A percentile compares a stretch with the other conserved stretches of the same genome.
phyloP scores from a whole-genome alignment of 306 rosid genomes.

The Carpinus viminea region DNA sequence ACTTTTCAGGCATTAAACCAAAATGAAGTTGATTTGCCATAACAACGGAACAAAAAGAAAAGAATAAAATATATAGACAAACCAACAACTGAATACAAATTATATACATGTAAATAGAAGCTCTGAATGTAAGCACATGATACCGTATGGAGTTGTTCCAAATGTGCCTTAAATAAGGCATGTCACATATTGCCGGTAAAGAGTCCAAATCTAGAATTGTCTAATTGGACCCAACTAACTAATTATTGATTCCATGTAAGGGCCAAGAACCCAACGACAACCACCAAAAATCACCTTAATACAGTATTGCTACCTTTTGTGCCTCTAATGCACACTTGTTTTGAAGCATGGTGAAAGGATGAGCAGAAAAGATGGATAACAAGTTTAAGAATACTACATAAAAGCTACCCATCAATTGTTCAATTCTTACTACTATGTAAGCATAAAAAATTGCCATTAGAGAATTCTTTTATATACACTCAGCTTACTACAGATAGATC shows the following conservation, averaged over 20 bases:
- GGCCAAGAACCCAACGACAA: not conserved
- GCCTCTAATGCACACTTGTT: not conserved
- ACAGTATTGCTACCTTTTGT: not conserved
- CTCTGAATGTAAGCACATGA: not conserved
- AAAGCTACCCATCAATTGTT: not conserved
- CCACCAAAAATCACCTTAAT: not conserved
- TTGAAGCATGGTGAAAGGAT: not conserved
- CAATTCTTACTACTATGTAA: not conserved
- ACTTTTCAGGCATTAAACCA: not conserved
- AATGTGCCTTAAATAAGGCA: not conserved
- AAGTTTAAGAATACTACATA: not conserved
- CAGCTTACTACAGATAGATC: not conserved
- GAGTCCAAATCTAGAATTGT: not conserved
- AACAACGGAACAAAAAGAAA: not conserved
- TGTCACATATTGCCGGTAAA: not conserved
- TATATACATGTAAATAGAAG: not conserved
- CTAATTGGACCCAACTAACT: not conserved
- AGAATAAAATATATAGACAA: not conserved
- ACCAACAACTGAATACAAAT: not conserved
- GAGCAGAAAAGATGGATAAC: not conserved
- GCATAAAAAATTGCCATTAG: not conserved
- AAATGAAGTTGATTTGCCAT: not conserved
- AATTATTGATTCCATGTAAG: not conserved
- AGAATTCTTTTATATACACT: not conserved
- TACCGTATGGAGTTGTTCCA: not conserved